These are phyloP conservation scores for Penicillium digitatum DNA, from an alignment of 2,329 filamentous ascomycete species.

Conservation along the genomic window DNA sequence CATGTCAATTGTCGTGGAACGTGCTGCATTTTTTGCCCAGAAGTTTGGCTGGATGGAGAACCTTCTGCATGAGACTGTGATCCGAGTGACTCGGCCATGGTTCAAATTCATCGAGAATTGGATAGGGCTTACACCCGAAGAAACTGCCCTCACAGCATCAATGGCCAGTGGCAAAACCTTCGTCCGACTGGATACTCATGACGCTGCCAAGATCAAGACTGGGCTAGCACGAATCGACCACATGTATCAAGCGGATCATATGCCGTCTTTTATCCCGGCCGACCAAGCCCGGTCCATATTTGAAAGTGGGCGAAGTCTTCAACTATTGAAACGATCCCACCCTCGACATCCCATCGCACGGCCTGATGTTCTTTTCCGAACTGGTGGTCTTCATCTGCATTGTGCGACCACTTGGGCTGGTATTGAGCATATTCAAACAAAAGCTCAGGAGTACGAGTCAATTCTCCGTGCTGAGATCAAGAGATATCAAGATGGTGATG, in stretches of 20 bases:
- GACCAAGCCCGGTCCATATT: conserved; percentile 72
- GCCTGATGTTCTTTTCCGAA: conserved; percentile 45
- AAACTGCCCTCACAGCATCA: conserved; percentile 49
- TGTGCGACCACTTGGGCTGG: conserved; percentile 72
- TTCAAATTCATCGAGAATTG: conserved; percentile 66
- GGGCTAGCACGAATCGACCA: conserved; percentile 62
- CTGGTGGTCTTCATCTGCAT: conserved; percentile 55
- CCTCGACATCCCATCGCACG: conserved; percentile 65
- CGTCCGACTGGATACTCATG: conserved; percentile 56
- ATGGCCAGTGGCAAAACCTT: conserved; percentile 56
- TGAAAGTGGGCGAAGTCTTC: conserved; percentile 71
- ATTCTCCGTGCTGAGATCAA: conserved; percentile 38
- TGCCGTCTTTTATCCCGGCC: conserved; percentile 67
- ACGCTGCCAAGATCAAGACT: conserved; percentile 55
- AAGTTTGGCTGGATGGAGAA: conserved; percentile 58
- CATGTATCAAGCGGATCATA: conserved; percentile 48
- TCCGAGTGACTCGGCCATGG: conserved; percentile 62
- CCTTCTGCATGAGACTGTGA: conserved; percentile 64
- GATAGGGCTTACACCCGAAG: conserved; percentile 65
- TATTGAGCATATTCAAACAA: conserved; percentile 60
- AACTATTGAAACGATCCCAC: conserved; percentile 67
- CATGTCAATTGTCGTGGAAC: conserved; percentile 59
- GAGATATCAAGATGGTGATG: conserved; percentile 31
- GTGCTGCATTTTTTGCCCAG: conserved; percentile 62
- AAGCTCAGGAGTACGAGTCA: conserved; percentile 48